Conservation (phyloP, 2,329 filamentous ascomycete species). For the Apiospora sp. region DNA sequence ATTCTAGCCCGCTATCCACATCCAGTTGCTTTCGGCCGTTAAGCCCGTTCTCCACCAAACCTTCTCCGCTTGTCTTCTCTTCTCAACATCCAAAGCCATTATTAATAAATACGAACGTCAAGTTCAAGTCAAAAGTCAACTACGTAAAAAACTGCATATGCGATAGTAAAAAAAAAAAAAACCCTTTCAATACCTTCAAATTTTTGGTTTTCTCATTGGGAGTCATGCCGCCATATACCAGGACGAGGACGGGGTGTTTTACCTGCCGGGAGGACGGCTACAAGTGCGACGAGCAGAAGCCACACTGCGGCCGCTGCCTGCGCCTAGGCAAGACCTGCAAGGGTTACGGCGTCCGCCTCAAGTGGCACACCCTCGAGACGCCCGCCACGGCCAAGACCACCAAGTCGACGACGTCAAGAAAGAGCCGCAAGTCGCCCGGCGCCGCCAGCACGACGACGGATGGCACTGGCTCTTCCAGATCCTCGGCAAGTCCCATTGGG, state of each 20-base stretch:
- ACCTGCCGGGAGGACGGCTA: conserved; percentile 44
- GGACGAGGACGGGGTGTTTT: conserved; percentile 40
- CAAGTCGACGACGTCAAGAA: conserved; percentile 24
- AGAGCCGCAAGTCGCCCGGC: conserved; percentile 21
- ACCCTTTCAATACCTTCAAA: background rate
- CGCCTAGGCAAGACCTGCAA: conserved; percentile 42
- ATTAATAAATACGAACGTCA: background rate
- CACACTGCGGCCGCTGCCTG: conserved; percentile 40
- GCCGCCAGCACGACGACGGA: conserved; percentile 14
- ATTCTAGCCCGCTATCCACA: background rate
- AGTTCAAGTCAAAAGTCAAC: background rate
- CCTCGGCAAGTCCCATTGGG: background rate
- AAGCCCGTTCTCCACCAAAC: conserved; percentile 6
- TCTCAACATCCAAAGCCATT: background rate
- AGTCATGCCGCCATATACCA: conserved; percentile 28
- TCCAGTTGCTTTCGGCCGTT: background rate
- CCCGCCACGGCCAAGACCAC: conserved; percentile 24
- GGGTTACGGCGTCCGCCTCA: conserved; percentile 41
- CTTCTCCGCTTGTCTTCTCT: background rate
- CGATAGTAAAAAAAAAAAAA: too few species aligned
- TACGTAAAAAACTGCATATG: background rate
- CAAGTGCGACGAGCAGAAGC: conserved; percentile 44
- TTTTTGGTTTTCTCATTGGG: background rate
- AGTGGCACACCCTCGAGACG: conserved; percentile 37
- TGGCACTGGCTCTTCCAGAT: conserved; percentile 16